A percentile compares a stretch with the other conserved stretches of the same genome.
Conservation (phyloP, 305 asterid species). For the Ajuga reptans region DNA sequence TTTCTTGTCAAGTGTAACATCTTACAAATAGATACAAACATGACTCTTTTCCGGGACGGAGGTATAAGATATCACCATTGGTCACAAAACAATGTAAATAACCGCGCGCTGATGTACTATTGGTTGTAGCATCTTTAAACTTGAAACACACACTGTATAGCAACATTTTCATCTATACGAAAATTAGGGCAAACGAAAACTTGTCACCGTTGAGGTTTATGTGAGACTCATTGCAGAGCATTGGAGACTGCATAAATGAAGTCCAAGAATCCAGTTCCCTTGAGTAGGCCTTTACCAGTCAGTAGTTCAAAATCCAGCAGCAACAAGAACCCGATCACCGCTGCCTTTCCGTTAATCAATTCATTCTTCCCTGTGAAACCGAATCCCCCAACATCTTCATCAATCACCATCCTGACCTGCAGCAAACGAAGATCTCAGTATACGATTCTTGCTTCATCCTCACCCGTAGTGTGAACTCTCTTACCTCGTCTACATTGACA, state of each 20-base stretch:
- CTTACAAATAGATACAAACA: too few relatives aligned
- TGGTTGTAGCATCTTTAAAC: too few relatives aligned
- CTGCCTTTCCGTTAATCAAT: slow-evolving; percentile 84
- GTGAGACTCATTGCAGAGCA: slow-evolving; percentile 42
- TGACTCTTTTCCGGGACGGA: too few relatives aligned
- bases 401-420: slow-evolving; percentile 80
- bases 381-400: slow-evolving; percentile 57
- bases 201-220: neutral
- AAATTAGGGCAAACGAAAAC: neutral
- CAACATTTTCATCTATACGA: neutral
- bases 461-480: neutral
- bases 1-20: too few relatives aligned
- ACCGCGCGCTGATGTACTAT: too few relatives aligned
- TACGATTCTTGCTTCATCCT: neutral
- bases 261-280: slow-evolving; percentile 95
- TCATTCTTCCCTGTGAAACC: slow-evolving; percentile 77
- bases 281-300: slow-evolving; percentile 84
- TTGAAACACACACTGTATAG: too few relatives aligned
- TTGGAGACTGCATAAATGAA: slow-evolving; percentile 69
- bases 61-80: too few relatives aligned
- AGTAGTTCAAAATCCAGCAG: slow-evolving; percentile 83
- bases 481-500: slow-evolving; percentile 95
- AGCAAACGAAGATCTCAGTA: neutral
- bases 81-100: too few relatives aligned
- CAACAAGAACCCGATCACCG: slow-evolving; percentile 74